Evolutionary conservation across 2,329 filamentous ascomycete species (phyloP).

Genomic region (Shiraia bambusicola): DNA sequence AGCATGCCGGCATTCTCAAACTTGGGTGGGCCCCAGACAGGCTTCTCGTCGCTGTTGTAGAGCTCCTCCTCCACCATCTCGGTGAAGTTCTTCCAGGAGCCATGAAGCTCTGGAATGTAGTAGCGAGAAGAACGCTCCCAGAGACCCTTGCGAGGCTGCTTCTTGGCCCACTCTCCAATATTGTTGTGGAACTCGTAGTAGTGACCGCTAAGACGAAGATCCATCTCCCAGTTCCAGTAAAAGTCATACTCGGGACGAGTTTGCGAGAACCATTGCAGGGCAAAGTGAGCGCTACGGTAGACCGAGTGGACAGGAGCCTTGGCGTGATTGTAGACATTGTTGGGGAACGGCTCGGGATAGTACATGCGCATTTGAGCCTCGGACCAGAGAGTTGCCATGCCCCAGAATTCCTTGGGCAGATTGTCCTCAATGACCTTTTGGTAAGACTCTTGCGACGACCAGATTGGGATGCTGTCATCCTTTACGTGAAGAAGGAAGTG

Average conservation of each 20-base stretch:
- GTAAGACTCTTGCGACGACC: constrained; percentile 72
- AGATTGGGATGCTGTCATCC: constrained; percentile 73
- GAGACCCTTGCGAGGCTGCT: constrained; percentile 69
- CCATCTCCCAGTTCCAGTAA: constrained; percentile 89
- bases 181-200: constrained; percentile 78
- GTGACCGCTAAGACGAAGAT: constrained; percentile 76
- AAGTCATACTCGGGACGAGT: constrained; percentile 55
- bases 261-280: constrained; percentile 55
- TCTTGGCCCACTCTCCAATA: constrained; percentile 63
- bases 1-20: constrained; percentile 55
- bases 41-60: constrained; percentile 50
- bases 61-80: constrained; percentile 62
- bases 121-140: constrained; percentile 75
- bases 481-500: constrained; percentile 85
- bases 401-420: constrained; percentile 81
- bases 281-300: constrained; percentile 66
- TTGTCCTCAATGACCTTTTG: constrained; percentile 65
- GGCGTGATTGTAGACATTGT: constrained; percentile 66
- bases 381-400: constrained; percentile 89
- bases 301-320: constrained; percentile 77
- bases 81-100: constrained; percentile 68
- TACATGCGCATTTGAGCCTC: constrained; percentile 89
- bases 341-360: constrained; percentile 84
- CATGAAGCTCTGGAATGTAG: constrained; percentile 70
- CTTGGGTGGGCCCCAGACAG: constrained; percentile 65